Conservation (phyloP, 2,329 filamentous ascomycete species). For the Monilinia fructicola region DNA sequence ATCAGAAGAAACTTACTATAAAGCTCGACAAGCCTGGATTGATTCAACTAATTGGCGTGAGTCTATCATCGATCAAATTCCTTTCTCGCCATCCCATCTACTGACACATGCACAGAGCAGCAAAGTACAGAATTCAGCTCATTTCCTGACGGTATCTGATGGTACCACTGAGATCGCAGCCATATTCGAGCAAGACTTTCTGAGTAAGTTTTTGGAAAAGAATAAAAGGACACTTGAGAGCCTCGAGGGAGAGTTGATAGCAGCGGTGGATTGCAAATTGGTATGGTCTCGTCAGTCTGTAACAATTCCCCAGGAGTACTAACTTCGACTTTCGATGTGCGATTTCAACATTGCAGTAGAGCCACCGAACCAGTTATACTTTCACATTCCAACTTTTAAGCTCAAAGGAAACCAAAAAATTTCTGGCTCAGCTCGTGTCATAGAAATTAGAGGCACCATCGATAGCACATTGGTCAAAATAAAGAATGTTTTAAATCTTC, state of each 20-base stretch:
- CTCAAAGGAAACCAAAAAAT: neutral
- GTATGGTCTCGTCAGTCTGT: neutral
- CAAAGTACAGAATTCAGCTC: neutral
- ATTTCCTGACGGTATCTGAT: slow-evolving; percentile 15
- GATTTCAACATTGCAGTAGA: slow-evolving; percentile 11
- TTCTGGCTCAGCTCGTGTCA: neutral
- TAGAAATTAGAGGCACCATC: slow-evolving; percentile 6
- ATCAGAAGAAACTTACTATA: slow-evolving; percentile 8
- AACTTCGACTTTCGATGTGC: slow-evolving; percentile 12
- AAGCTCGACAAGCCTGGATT: slow-evolving; percentile 7
- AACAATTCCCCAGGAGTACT: slow-evolving; percentile 3
- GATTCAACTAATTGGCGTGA: slow-evolving; percentile 16
- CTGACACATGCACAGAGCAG: slow-evolving; percentile 5
- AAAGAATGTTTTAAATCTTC: neutral
- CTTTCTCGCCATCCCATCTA: neutral
- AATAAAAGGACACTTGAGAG: slow-evolving; percentile 3
- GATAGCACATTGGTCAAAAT: neutral
- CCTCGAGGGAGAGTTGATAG: slow-evolving; percentile 6
- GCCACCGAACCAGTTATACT: slow-evolving; percentile 3
- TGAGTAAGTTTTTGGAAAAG: slow-evolving; percentile 11
- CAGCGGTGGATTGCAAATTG: slow-evolving; percentile 7
- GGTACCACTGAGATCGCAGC: slow-evolving; percentile 10
- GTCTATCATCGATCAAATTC: neutral
- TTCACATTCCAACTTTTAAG: slow-evolving; percentile 1
- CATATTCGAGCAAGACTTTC: neutral